phyloP scores from a whole-genome alignment of 768 basidiomycete genomes.

The Astraeus odoratus region DNA sequence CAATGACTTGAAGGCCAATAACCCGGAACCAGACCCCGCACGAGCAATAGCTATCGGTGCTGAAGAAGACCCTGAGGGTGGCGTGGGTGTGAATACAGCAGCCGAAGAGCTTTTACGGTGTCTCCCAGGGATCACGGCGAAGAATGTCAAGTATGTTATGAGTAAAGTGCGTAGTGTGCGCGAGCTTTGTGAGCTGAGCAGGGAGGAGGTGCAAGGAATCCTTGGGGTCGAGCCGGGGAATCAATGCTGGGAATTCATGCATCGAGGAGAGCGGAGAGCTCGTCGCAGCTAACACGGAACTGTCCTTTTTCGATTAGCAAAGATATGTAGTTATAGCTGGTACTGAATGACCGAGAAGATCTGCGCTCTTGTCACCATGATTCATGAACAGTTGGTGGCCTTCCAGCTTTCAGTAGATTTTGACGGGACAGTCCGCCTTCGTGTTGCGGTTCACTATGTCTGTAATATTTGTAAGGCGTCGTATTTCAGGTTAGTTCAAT shows the following conservation, averaged over 20 bases:
- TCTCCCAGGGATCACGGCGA: constrained; percentile 78
- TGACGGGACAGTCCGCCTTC: too few relatives aligned
- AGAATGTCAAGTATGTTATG: constrained; percentile 84
- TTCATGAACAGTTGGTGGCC: too few relatives aligned
- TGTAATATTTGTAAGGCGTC: too few relatives aligned
- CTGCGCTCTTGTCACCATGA: too few relatives aligned
- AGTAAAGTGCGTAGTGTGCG: constrained; percentile 69
- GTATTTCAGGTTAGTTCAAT: too few relatives aligned
- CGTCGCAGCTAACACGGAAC: background rate
- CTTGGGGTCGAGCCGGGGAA: constrained; percentile 79
- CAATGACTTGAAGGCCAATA: constrained; percentile 78
- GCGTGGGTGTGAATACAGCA: constrained; percentile 61
- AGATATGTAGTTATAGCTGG: too few relatives aligned
- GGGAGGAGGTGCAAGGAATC: constrained; percentile 60
- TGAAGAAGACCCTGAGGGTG: constrained; percentile 62
- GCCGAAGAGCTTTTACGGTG: constrained; percentile 79
- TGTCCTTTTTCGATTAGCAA: background rate
- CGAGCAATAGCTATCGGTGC: constrained; percentile 77
- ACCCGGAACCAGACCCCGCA: constrained; percentile 71
- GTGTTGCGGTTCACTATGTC: too few relatives aligned
- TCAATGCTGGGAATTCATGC: constrained; percentile 75
- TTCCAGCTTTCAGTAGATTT: too few relatives aligned
- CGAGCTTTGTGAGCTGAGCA: constrained; percentile 60
- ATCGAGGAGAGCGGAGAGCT: constrained; percentile 46
- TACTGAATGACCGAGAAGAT: too few relatives aligned